Percentiles rank a stretch among this genome's conserved stretches.
Conservation (phyloP, 2,329 filamentous ascomycete species). For the Trematosphaeria pertusa region DNA sequence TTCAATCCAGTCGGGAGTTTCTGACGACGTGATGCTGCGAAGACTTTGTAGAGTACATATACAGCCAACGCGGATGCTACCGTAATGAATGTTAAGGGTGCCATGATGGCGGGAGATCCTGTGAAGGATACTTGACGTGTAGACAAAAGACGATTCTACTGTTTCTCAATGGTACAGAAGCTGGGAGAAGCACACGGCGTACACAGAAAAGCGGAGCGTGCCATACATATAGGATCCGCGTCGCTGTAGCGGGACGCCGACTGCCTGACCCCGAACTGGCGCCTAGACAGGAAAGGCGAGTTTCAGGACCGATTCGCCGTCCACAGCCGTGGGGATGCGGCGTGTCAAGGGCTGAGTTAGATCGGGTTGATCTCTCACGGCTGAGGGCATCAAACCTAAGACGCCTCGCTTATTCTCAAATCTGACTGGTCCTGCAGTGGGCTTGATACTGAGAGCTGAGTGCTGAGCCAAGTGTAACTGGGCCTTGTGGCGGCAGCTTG, state of each 20-base stretch:
- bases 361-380: too few relatives aligned
- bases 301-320: conserved; percentile 28
- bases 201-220: conserved; percentile 11
- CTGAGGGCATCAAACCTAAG: too few relatives aligned
- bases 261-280: conserved; percentile 22
- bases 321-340: conserved; percentile 21
- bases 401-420: conserved; percentile 16
- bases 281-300: too few relatives aligned
- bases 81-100: conserved; percentile 35
- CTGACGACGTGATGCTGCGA: conserved; percentile 31
- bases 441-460: neutral
- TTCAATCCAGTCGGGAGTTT: conserved; percentile 45
- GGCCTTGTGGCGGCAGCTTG: conserved; percentile 8
- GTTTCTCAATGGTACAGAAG: conserved; percentile 15
- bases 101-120: conserved; percentile 33
- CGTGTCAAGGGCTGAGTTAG: conserved; percentile 26
- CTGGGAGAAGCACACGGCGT: conserved; percentile 9
- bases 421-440: conserved; percentile 19
- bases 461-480: conserved; percentile 7
- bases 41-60: conserved; percentile 40
- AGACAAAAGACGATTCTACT: conserved; percentile 13
- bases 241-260: conserved; percentile 23
- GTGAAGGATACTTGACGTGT: conserved; percentile 4
- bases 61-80: conserved; percentile 29
- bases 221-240: conserved; percentile 38